A percentile compares a stretch with the other conserved stretches of the same genome.
Evolutionary conservation across 2,329 filamentous ascomycete genomes (phyloP).

Genomic region (Clonostachys rosea): DNA sequence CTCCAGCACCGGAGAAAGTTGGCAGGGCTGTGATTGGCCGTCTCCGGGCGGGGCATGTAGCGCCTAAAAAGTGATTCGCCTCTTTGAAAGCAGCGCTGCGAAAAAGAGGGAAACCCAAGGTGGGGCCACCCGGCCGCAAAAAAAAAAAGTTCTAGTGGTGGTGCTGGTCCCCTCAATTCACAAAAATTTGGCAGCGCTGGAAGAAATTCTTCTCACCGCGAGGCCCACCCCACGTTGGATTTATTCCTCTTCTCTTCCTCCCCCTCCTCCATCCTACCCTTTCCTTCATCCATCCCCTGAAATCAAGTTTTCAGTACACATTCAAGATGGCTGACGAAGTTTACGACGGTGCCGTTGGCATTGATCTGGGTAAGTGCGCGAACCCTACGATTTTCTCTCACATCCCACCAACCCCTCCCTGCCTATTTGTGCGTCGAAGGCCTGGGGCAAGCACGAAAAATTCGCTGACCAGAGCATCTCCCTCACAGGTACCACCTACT

Average conservation of each 20-base stretch:
- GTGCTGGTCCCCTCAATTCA: conserved; percentile 2
- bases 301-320: conserved; percentile 5
- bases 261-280: conserved; percentile 10
- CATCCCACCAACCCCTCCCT: background rate
- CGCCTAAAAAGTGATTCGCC: too few species aligned
- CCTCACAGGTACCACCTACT: conserved; percentile 89
- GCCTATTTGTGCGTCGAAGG: background rate
- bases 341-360: conserved; percentile 99
- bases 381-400: background rate
- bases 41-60: too few species aligned
- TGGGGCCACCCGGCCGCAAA: background rate
- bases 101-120: too few species aligned
- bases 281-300: conserved; percentile 5
- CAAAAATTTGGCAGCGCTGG: conserved; percentile 5
- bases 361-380: conserved; percentile 85
- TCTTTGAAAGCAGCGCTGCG: too few species aligned
- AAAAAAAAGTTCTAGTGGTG: conserved; percentile 4
- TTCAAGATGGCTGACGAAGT: conserved; percentile 90
- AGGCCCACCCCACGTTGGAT: conserved; percentile 5
- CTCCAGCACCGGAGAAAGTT: too few species aligned
- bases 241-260: conserved; percentile 12
- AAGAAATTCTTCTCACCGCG: conserved; percentile 2
- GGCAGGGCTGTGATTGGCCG: too few species aligned
- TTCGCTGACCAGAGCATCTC: too few species aligned
- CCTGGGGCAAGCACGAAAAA: too few species aligned